Conservation (phyloP, 176 grass and related monocot genomes). For the Paspalum notatum region DNA sequence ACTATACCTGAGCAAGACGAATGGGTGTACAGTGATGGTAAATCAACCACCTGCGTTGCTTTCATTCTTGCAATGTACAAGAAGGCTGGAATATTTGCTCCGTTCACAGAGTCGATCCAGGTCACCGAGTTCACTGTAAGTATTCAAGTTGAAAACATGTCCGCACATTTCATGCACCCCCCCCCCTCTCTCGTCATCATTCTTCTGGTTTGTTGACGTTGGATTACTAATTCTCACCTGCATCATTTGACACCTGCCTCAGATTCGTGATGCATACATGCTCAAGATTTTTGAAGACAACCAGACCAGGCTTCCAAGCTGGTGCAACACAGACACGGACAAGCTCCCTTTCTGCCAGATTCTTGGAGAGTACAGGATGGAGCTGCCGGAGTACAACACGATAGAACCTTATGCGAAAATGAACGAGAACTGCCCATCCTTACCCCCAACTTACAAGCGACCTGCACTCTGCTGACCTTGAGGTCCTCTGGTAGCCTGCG, state of each 20-base stretch:
- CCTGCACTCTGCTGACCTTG: slow-evolving; percentile 59
- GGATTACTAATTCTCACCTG: background rate
- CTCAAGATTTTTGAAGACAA: slow-evolving; percentile 91
- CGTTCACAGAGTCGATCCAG: slow-evolving; percentile 81
- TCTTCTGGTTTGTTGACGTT: slow-evolving; percentile 20
- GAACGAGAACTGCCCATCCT: slow-evolving; percentile 93
- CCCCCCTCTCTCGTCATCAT: background rate
- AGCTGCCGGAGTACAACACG: slow-evolving; percentile 88
- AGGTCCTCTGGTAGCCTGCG: background rate
- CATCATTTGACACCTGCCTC: background rate
- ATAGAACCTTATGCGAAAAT: slow-evolving; percentile 84
- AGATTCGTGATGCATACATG: slow-evolving; percentile 94
- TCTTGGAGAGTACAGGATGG: slow-evolving; percentile 89
- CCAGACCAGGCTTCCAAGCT: slow-evolving; percentile 63
- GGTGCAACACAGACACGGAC: slow-evolving; percentile 63
- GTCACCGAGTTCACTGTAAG: slow-evolving; percentile 98
- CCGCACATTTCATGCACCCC: background rate
- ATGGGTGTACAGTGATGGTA: slow-evolving; percentile 96
- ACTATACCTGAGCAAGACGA: slow-evolving; percentile 95
- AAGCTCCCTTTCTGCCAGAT: slow-evolving; percentile 88
- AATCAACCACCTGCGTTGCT: slow-evolving; percentile 95
- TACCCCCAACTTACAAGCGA: slow-evolving; percentile 77
- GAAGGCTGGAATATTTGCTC: slow-evolving; percentile 82
- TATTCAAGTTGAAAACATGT: slow-evolving; percentile 12
- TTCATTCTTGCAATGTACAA: slow-evolving; percentile 97